phyloP scores from a whole-genome alignment of 2,329 filamentous ascomycete genomes.

The Albophoma yamanashiensis region DNA sequence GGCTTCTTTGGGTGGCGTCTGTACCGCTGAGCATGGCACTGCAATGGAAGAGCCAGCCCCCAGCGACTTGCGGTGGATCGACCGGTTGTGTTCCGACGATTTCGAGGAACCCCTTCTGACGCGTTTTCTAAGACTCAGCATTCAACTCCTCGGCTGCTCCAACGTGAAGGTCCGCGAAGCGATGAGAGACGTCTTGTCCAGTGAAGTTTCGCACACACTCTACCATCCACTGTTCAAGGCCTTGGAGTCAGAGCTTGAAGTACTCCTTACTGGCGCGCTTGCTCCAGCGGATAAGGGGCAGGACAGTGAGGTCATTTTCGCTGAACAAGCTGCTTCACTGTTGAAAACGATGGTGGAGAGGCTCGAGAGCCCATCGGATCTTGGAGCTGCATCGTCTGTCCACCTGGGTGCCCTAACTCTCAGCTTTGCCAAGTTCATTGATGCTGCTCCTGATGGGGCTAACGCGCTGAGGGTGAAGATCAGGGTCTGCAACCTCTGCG shows the following conservation, averaged over 20 bases:
- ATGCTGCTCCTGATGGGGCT: conserved; percentile 43
- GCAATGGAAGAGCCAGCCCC: conserved; percentile 47
- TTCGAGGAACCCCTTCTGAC: conserved; percentile 50
- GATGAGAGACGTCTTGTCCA: conserved; percentile 54
- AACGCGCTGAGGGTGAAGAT: conserved; percentile 55
- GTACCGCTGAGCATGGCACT: conserved; percentile 47
- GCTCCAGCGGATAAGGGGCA: conserved; percentile 39
- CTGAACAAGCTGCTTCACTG: conserved; percentile 55
- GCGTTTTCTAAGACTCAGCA: conserved; percentile 50
- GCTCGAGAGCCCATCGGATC: conserved; percentile 51
- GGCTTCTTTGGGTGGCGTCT: conserved; percentile 55
- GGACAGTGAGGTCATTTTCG: conserved; percentile 54
- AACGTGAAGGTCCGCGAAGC: conserved; percentile 56
- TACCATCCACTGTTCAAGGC: conserved; percentile 54
- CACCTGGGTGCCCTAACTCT: conserved; percentile 54
- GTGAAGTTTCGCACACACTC: conserved; percentile 50
- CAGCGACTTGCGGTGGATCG: conserved; percentile 53
- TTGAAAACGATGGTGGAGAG: conserved; percentile 54
- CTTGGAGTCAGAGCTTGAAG: conserved; percentile 53
- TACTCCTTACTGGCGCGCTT: conserved; percentile 47
- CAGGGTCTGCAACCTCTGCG: conserved; percentile 57
- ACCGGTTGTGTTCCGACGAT: conserved; percentile 45
- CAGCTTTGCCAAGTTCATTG: conserved; percentile 57
- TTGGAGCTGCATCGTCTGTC: conserved; percentile 50
- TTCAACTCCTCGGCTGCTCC: conserved; percentile 53